phyloP scores from a whole-genome alignment of 192 early-diverging fungal species.

The Umbelopsis ramanniana region DNA sequence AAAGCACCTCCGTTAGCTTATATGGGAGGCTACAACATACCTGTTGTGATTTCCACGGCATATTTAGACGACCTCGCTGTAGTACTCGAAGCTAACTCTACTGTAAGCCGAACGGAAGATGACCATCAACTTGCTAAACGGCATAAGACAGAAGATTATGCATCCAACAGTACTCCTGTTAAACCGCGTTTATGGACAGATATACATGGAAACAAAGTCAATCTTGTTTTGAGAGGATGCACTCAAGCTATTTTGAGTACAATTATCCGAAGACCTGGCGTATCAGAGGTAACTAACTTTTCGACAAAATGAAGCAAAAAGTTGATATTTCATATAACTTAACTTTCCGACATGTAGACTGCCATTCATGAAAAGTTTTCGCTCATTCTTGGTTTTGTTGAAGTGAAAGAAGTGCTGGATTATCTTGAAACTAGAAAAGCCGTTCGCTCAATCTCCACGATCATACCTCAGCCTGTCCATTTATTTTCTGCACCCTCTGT shows the following conservation, averaged over 20 bases:
- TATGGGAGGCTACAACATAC: neutral
- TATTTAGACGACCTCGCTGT: neutral
- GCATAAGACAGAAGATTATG: neutral
- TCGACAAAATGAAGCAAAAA: neutral
- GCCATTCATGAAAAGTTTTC: neutral
- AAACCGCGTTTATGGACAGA: slow-evolving; percentile 6
- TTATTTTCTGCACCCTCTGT: neutral
- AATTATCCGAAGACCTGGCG: neutral
- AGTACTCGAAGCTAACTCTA: neutral
- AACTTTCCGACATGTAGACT: neutral
- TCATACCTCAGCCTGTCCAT: neutral
- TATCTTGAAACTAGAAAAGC: neutral
- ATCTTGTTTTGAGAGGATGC: neutral
- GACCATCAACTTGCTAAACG: neutral
- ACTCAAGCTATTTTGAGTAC: neutral
- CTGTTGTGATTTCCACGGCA: neutral
- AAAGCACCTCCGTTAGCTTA: neutral
- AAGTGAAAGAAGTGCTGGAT: neutral
- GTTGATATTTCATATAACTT: neutral
- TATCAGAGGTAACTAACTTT: neutral
- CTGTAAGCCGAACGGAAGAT: neutral
- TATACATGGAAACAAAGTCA: neutral
- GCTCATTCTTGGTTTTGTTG: neutral
- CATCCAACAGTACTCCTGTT: neutral
- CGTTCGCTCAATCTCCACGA: neutral